These are phyloP conservation scores for Cladosporium sp. DNA, from an alignment of 2,329 filamentous ascomycete species.

Conservation along the genomic window DNA sequence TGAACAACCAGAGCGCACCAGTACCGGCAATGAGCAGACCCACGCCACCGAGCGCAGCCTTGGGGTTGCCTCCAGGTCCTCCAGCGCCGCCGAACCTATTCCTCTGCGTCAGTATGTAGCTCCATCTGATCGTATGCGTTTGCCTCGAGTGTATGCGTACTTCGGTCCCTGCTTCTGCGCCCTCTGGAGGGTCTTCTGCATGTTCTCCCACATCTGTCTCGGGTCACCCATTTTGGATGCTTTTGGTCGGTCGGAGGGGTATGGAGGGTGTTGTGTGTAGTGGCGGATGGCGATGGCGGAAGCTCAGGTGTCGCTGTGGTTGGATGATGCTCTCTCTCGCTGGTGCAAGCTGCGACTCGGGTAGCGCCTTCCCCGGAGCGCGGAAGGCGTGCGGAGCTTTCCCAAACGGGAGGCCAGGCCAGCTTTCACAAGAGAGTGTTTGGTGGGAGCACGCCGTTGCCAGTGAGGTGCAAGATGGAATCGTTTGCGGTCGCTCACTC, in stretches of 20 bases:
- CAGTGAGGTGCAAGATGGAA: conserved; percentile 30
- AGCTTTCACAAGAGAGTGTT: neutral
- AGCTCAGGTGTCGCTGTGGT: conserved; percentile 1
- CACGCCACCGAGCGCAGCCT: conserved; percentile 55
- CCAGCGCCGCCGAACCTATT: conserved; percentile 49
- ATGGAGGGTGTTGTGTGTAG: neutral
- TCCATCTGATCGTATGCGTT: conserved; percentile 18
- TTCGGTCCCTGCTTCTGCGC: conserved; percentile 50
- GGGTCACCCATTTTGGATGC: conserved; percentile 50
- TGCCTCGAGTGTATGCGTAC: conserved; percentile 19
- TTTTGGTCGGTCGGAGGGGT: neutral
- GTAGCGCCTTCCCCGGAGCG: conserved; percentile 6
- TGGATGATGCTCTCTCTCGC: conserved; percentile 7
- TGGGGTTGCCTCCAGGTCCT: conserved; percentile 50
- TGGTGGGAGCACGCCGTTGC: conserved; percentile 2
- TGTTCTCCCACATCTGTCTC: conserved; percentile 64
- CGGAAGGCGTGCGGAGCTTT: conserved; percentile 1
- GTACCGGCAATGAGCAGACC: conserved; percentile 54
- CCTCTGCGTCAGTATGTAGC: conserved; percentile 20
- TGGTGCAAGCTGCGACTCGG: conserved; percentile 14
- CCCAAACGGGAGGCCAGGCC: conserved; percentile 2
- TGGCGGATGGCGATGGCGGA: conserved; percentile 13
- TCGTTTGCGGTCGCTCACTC: conserved; percentile 35
- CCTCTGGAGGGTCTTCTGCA: conserved; percentile 60
- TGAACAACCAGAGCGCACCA: conserved; percentile 55